phyloP scores from a whole-genome alignment of 805 yeast species.

The Candida qinlingensis region DNA sequence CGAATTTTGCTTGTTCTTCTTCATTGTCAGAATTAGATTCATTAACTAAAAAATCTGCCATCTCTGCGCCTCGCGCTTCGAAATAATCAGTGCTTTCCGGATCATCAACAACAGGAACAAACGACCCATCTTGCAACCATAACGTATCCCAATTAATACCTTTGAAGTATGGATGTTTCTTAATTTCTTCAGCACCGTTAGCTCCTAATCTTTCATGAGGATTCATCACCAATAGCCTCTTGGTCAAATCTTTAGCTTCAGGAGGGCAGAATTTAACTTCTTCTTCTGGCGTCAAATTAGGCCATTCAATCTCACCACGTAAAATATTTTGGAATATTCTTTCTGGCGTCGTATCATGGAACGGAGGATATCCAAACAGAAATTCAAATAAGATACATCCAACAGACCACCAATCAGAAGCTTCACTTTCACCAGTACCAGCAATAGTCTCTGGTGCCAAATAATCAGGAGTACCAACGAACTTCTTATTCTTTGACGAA shows the following conservation, averaged over 20 bases:
- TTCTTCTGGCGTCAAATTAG: conserved; percentile 47
- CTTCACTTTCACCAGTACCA: conserved; percentile 77
- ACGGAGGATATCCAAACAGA: conserved; percentile 91
- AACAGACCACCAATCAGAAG: conserved; percentile 97
- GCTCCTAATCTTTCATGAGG: conserved; percentile 68
- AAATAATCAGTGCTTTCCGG: conserved; percentile 91
- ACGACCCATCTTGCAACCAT: conserved; percentile 68
- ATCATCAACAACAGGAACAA: conserved; percentile 71
- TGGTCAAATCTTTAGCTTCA: conserved; percentile 71
- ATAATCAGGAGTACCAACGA: conserved; percentile 97
- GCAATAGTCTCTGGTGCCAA: conserved; percentile 93
- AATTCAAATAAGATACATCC: conserved; percentile 95
- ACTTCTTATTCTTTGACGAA: conserved; percentile 49
- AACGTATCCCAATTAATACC: conserved; percentile 71
- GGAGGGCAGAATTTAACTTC: conserved; percentile 54
- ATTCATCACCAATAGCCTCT: conserved; percentile 53
- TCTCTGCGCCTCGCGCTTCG: conserved; percentile 82
- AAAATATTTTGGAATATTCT: conserved; percentile 79
- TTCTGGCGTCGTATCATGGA: conserved; percentile 76
- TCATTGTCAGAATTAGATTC: conserved; percentile 26
- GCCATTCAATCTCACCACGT: conserved; percentile 78
- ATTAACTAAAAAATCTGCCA: conserved; percentile 52
- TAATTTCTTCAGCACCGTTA: conserved; percentile 77
- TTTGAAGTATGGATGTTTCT: conserved; percentile 68
- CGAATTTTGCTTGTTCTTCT: conserved; percentile 22